Evolutionary conservation across 352 stramenopile species (phyloP), one percentile per base, ranked within the genome.

Genomic region (Phytophthora hybrid): DNA sequence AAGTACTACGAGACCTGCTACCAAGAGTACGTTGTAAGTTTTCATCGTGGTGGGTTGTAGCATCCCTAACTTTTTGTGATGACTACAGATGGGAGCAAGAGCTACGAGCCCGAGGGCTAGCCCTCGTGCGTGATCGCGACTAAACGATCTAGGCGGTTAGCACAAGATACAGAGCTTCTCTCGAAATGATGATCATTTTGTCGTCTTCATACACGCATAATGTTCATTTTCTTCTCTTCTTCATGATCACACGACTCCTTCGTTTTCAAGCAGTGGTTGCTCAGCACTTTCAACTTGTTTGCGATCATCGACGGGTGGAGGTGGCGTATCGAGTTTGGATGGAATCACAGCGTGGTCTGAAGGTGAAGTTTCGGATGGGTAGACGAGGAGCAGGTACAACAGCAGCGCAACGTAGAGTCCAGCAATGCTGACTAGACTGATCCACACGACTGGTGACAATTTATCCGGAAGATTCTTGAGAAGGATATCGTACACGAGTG

Each of bases 1-100:
- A 78, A 85, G 49, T 95, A 93, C 63, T 95, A 93, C 57, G 83
- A 93, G 39, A 80, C 56, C 13, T 95, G 87, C 74, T 95, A 94
- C 62, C 76, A 86, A 62, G 80, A 92, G 84, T 91, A 69, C 39
- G 74, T 76, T 39, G 16, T n/a, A 37, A 31, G 13, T 9, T 32
- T 55, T 26, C n/a, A 8, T 26, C 44, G 13, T 18, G 5, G 6
- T 4, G 44, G 8, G n/a, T 13, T n/a, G 44, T 26, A 21, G 3
- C 9, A 29, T 5, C 18, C 31, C n/a, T 11, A 26, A 21, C 5
- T 41, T 21, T 66, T 62, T 10, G 21, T 34, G 31, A 23, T 44
- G 18, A 71, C 10, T 63, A 26, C 39, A 91, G 83, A 63, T 93
- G 88, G 88, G 88, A 95, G 58, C 70, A 86, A 29, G 83, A 93